Base-by-base conservation (phyloP, 805 yeast genomes). In the Candida nonsorbophila region DNA sequence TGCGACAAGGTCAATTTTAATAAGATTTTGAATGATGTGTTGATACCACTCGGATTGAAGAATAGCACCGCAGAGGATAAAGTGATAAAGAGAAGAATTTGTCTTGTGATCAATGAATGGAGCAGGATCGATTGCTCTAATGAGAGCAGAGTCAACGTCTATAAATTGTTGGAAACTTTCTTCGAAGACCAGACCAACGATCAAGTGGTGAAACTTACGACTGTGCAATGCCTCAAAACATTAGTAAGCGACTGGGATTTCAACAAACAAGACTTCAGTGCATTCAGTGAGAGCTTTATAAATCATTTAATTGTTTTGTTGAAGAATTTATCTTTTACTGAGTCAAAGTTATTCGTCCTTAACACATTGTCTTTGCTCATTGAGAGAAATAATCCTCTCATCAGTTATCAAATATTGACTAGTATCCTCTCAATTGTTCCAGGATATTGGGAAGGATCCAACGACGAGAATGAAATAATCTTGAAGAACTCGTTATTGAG, bases 221-320 rank as follows among this genome's bases (percentile, higher is more conserved):
- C 92, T 0, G 66, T 81, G 10, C 81, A 79, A 44, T 75, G 90
- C 0, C 56, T 88, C 13, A 69, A 77, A 35, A 67, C 74, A 16
- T 66, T 84, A 27, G 64, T 90, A 18, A 88, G 85, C 37, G 96
- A 87, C 45, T 85, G 94, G 84, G 88, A 84, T 36, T 88, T 90
- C 52, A 67, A 76, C 21, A 79, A 84, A 36, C 62, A 58, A 10
- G 76, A 64, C 17, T 85, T 92, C 44, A 57, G 71, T 38, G 85
- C 90, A 1, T 87, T 58, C 45, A 59, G 83, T 30, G 67, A 72
- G 16, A 64, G 63, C 1, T 69, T 72, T 22, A 67, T 83, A 7
- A 42, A 55, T 3, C 51, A 67, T n/a, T 48, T 78, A 9, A 50
- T 86, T 18, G 52, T 53, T 6, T 45, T 83, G 12, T 47, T 86